phyloP scores from a whole-genome alignment of 306 rosid species.

The Senna tora region DNA sequence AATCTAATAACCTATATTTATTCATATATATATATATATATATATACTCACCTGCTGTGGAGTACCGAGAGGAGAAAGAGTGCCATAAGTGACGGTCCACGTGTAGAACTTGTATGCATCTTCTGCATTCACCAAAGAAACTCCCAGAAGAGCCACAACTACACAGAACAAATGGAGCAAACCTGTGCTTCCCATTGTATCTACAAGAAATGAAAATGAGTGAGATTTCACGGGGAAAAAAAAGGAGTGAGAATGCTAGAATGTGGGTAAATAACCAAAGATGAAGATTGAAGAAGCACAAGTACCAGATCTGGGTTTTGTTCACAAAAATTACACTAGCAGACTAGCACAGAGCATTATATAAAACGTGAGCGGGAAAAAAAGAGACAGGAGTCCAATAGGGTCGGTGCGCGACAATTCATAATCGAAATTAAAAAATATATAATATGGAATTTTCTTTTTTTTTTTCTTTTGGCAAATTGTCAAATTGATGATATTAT shows the following conservation, averaged over 20 bases:
- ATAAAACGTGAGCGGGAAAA: background rate
- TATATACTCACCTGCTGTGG: constrained; percentile 77
- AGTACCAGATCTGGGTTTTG: constrained; percentile 32
- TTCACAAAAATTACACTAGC: too few species aligned
- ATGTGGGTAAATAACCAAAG: background rate
- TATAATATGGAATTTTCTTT: background rate
- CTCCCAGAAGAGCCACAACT: constrained; percentile 48
- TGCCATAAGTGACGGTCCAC: constrained; percentile 94
- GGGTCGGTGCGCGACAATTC: constrained; percentile 15
- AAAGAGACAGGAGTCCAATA: background rate
- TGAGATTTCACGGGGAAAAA: too few species aligned
- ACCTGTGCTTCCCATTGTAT: constrained; percentile 55
- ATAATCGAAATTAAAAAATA: background rate
- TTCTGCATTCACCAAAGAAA: constrained; percentile 63
- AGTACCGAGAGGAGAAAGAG: constrained; percentile 76
- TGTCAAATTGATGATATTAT: constrained; percentile 44
- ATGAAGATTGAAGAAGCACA: background rate
- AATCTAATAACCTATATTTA: constrained; percentile 7
- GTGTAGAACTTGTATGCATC: constrained; percentile 80
- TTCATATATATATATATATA: background rate
- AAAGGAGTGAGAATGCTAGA: too few species aligned
- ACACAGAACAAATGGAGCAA: constrained; percentile 48
- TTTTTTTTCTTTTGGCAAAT: constrained; percentile 34
- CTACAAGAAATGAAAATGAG: constrained; percentile 40
- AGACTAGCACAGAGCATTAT: too few species aligned